Evolutionary conservation across 441 rosid species (phyloP), one percentile per base, ranked within the genome.

Genomic region (Mallotus japonicus): DNA sequence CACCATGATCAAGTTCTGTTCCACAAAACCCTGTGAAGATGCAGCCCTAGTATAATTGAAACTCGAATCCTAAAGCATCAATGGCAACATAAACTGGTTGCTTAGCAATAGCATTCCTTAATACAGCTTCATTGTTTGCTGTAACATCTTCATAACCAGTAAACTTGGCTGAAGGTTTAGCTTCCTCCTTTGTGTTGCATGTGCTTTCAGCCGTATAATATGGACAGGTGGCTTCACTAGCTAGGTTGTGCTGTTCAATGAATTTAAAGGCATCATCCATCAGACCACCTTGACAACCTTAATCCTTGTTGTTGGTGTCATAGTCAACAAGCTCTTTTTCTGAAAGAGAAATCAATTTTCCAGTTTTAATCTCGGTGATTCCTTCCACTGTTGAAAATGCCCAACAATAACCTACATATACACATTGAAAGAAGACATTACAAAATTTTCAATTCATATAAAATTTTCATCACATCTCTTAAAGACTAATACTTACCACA

Each of bases 351-450:
- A 85, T 69, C 54, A 90, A 75, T 67, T 83, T 79, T 56, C 83
- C 78, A 16, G 92, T 85, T 76, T 55, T 86, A 17, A 90, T 81
- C 74, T 85, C 81, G 67, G 82, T 84, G 72, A 92, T 82, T 2
- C 97, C 96, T 78, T 92, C 92, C 51, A 89, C 84, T 1, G 92
- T 82, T 1, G 94, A 92, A 77, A 90, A 92, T 8, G 94, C 92
- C 96, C 97, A 92, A 59, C 96, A 90, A 67, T 46, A 62, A n/a
- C 78, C 78, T 62, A 2, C 13, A 44, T 44, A 10, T 44, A 1
- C 22, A 65, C 16, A 37, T 56, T 14, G n/a, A 37, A 54, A 40
- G 8, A 51, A 67, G 24, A 32, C 5, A n/a, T 53, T 11, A 34
- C 9, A 10, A n/a, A n/a, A 17, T 32, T 53, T 12, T 14, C 53